Evolutionary conservation across 2,329 filamentous ascomycete genomes (phyloP).

Genomic region (Fusarium vanettenii): DNA sequence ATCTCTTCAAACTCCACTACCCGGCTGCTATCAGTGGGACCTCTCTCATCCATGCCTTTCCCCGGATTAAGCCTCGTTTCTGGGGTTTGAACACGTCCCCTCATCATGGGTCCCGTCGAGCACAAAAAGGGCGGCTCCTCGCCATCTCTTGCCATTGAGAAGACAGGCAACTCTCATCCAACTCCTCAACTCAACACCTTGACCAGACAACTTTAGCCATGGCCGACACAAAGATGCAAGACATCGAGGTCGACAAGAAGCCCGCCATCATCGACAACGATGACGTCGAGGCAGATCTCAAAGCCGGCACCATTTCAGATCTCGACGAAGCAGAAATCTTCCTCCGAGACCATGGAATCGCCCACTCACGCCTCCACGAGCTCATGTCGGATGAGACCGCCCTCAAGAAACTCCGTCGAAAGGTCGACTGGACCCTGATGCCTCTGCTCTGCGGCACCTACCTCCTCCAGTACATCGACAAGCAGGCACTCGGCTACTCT

Average conservation of each 20-base stretch:
- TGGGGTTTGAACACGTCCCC: conserved; percentile 26
- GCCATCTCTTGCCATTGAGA: neutral
- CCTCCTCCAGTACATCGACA: conserved; percentile 67
- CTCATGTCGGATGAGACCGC: conserved; percentile 41
- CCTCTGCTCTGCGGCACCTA: conserved; percentile 64
- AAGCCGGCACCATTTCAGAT: conserved; percentile 35
- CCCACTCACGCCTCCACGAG: conserved; percentile 35
- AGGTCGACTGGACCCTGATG: conserved; percentile 62
- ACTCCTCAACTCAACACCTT: neutral
- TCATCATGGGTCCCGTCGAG: neutral
- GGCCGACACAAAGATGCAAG: conserved; percentile 31
- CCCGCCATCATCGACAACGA: conserved; percentile 29
- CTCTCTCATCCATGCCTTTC: conserved; percentile 17
- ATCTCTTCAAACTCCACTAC: conserved; percentile 6
- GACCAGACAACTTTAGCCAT: conserved; percentile 10
- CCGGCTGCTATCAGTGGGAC: conserved; percentile 26
- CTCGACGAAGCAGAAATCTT: conserved; percentile 44
- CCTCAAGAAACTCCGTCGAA: conserved; percentile 48
- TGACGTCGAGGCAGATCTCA: conserved; percentile 41
- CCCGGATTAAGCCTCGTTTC: conserved; percentile 31
- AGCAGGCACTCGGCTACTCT: conserved; percentile 64
- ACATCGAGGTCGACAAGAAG: conserved; percentile 39
- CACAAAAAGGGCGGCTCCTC: conserved; percentile 30
- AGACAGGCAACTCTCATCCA: conserved; percentile 3
- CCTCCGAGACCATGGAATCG: conserved; percentile 41